A percentile compares a stretch with the other conserved stretches of the same genome.
Evolutionary conservation across 192 early-diverging fungal species (phyloP).

Genomic region (Backusella tuberculispora): DNA sequence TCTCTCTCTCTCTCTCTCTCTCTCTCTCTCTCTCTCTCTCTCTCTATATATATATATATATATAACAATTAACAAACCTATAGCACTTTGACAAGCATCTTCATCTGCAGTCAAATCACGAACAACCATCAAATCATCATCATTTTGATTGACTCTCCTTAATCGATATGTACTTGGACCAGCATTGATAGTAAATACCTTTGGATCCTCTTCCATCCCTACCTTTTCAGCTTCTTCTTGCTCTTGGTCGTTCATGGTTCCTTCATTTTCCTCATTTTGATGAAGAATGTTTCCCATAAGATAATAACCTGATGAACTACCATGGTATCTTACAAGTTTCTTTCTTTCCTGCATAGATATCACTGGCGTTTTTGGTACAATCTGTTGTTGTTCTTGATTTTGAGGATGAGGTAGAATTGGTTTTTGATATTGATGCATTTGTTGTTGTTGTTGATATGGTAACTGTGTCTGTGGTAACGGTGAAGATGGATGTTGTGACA

Average conservation of each 20-base stretch:
- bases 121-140: conserved; percentile 38
- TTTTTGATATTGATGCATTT: not conserved
- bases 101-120: conserved; percentile 31
- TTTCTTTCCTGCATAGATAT: not conserved
- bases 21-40: too few relatives aligned
- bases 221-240: not conserved
- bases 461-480: not conserved
- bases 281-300: conserved; percentile 33
- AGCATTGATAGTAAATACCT: not conserved
- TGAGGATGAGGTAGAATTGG: not conserved
- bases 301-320: conserved; percentile 42
- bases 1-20: too few relatives aligned
- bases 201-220: not conserved
- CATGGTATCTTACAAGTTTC: conserved; percentile 36
- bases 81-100: not conserved
- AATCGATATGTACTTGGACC: conserved; percentile 22
- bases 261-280: not conserved
- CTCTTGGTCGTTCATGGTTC: not conserved
- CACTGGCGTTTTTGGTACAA: not conserved
- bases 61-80: not conserved
- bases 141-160: conserved; percentile 22
- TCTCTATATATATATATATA: not conserved
- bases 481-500: not conserved
- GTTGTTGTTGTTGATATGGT: not conserved
- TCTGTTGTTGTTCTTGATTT: not conserved